Base-by-base conservation (phyloP, 2,329 filamentous ascomycete species). In the Clarireedia sp. region DNA sequence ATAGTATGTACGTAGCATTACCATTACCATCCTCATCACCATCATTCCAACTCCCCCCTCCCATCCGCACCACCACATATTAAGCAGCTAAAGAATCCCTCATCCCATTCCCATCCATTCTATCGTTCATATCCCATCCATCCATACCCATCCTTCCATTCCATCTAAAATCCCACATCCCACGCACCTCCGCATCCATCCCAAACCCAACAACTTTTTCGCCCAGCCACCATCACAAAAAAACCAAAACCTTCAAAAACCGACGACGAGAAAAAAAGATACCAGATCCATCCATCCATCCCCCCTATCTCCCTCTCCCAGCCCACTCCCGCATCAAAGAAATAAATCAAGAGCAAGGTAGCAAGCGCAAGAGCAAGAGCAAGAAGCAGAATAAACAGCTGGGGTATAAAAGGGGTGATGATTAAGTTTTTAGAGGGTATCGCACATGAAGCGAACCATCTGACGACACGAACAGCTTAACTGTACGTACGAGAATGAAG, bases 281-380 rank as follows among this genome's bases (percentile, higher is more conserved):
- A 37, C 41, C 41, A 52, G 50, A 52, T 52, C n/a, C 51, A 41
- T n/a, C 38, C 17, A 54, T 38, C 44, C 41, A 53, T 48, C n/a
- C 51, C 47, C n/a, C 51, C 17, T 16, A 44, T 23, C 19, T 17
- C 17, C 19, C 24, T 23, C 19, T 17, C 41, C 7, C 12, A 44
- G 5, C 41, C 10, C 14, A 23, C 8, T 51, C n/a, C 21, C 17
- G 24, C 33, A 17, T n/a, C 29, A 36, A 17, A 33, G 16, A n/a
- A 16, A 36, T 16, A n/a, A 17, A 24, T 40, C 33, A 29, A 19
- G 41, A 46, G 44, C 14, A 41, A 49, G 6, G 24, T 24, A 21
- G 33, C 48, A 54, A 26, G 48, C 14, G 44, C 19, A 44, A 44
- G 21, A 14, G 9, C 16, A 43, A 43, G 19, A 17, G 19, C 41